These are phyloP conservation scores for Porpolomopsis calyptriformis DNA, from an alignment of 768 basidiomycete genomes.

Conservation along the genomic window DNA sequence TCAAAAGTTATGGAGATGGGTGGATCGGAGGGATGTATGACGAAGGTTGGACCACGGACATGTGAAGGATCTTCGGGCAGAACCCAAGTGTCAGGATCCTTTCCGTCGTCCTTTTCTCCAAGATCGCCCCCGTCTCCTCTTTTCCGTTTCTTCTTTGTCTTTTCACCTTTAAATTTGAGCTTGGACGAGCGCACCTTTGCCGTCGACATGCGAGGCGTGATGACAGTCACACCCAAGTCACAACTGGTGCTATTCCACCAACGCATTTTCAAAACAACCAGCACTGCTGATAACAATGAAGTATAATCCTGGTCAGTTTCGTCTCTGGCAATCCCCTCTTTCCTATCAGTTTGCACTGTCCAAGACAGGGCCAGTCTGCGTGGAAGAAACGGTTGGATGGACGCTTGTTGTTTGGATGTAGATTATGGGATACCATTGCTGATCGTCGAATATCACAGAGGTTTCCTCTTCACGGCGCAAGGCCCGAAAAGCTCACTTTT, in stretches of 20 bases:
- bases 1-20: slow-evolving; percentile 72
- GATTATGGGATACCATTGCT: too few relatives aligned
- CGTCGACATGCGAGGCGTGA: slow-evolving; percentile 19
- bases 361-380: slow-evolving; percentile 13
- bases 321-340: slow-evolving; percentile 6
- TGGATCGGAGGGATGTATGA: slow-evolving; percentile 74
- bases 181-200: slow-evolving; percentile 56
- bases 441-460: too few relatives aligned
- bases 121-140: slow-evolving; percentile 43
- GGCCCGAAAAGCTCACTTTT: slow-evolving; percentile 96
- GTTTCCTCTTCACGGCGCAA: slow-evolving; percentile 93
- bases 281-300: slow-evolving; percentile 61
- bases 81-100: slow-evolving; percentile 71
- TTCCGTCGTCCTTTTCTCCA: slow-evolving; percentile 38
- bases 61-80: slow-evolving; percentile 58
- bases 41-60: slow-evolving; percentile 82
- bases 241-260: not conserved
- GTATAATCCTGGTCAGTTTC: slow-evolving; percentile 68
- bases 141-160: slow-evolving; percentile 73
- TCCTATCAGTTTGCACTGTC: not conserved
- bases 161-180: slow-evolving; percentile 86
- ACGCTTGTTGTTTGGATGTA: slow-evolving; percentile 12
- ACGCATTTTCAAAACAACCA: slow-evolving; percentile 30
- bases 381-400: slow-evolving; percentile 47
- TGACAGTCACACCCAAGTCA: slow-evolving; percentile 1